These are phyloP conservation scores for Eutrema heterophyllum DNA, from an alignment of 345 rosid genomes.

Conservation along the genomic window DNA sequence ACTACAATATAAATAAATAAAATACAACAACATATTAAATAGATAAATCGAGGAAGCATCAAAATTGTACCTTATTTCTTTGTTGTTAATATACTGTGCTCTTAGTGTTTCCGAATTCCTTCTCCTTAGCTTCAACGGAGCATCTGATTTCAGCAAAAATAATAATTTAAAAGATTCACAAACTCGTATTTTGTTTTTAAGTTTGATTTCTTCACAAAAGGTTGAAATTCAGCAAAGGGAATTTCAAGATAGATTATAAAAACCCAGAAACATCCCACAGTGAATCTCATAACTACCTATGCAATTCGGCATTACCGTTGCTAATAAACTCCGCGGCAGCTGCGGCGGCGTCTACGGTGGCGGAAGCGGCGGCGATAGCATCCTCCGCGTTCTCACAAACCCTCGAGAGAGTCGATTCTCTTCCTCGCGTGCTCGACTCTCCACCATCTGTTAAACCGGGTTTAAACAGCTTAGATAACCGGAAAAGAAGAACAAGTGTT, in stretches of 20 bases:
- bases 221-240: slow-evolving; percentile 2
- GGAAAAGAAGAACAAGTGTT: slow-evolving; percentile 10
- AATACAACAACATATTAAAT: neutral
- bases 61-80: slow-evolving; percentile 32
- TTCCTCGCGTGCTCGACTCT: neutral
- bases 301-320: slow-evolving; percentile 29
- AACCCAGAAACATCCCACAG: slow-evolving; percentile 10
- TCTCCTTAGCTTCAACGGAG: slow-evolving; percentile 28
- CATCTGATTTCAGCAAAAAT: slow-evolving; percentile 1
- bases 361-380: slow-evolving; percentile 29
- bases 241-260: neutral
- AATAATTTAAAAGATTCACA: neutral
- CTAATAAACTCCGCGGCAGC: slow-evolving; percentile 24
- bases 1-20: neutral
- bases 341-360: slow-evolving; percentile 21
- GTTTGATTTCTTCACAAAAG: neutral
- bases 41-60: neutral
- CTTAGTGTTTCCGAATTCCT: slow-evolving; percentile 33
- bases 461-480: slow-evolving; percentile 1
- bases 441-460: slow-evolving; percentile 6
- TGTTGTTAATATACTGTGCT: slow-evolving; percentile 33
- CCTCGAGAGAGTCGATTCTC: slow-evolving; percentile 20
- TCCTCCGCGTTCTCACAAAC: slow-evolving; percentile 26
- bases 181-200: neutral
- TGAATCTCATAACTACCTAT: slow-evolving; percentile 27